Conservation (phyloP, 1,284 basidiomycete species). For the Naganishia sp. region DNA sequence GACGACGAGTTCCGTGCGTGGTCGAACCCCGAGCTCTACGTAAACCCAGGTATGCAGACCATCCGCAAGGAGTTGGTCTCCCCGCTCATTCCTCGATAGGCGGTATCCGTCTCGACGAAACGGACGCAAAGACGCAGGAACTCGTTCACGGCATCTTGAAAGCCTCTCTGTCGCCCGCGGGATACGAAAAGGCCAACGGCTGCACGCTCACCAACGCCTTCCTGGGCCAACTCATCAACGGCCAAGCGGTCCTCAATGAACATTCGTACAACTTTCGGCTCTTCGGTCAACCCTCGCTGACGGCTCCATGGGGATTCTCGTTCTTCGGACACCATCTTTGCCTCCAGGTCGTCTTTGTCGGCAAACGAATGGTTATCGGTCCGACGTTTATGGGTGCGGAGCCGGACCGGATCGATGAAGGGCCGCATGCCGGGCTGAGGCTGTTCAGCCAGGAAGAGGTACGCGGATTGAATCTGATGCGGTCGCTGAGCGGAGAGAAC, state of each 20-base stretch:
- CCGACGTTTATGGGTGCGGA: constrained; percentile 52
- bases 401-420: constrained; percentile 49
- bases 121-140: constrained; percentile 36
- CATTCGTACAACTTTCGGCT: constrained; percentile 51
- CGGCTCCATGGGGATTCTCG: constrained; percentile 46
- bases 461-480: constrained; percentile 45
- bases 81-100: constrained; percentile 33
- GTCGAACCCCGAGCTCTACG: constrained; percentile 50
- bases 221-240: constrained; percentile 48
- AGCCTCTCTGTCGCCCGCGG: constrained; percentile 42
- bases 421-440: constrained; percentile 43
- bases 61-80: no score
- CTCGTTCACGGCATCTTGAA: constrained; percentile 43
- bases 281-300: constrained; percentile 41
- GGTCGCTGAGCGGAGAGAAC: constrained; percentile 40
- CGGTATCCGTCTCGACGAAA: constrained; percentile 50
- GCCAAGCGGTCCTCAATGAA: constrained; percentile 44
- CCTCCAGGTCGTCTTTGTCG: constrained; percentile 47
- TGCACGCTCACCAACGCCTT: constrained; percentile 49
- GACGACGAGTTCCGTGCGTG: constrained; percentile 47
- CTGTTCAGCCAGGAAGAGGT: constrained; percentile 49
- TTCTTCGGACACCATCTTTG: constrained; percentile 53
- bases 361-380: constrained; percentile 46
- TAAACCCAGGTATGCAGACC: constrained; percentile 40
- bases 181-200: constrained; percentile 47